phyloP scores from a whole-genome alignment of 805 yeast species.

The Pichia nakasei region DNA sequence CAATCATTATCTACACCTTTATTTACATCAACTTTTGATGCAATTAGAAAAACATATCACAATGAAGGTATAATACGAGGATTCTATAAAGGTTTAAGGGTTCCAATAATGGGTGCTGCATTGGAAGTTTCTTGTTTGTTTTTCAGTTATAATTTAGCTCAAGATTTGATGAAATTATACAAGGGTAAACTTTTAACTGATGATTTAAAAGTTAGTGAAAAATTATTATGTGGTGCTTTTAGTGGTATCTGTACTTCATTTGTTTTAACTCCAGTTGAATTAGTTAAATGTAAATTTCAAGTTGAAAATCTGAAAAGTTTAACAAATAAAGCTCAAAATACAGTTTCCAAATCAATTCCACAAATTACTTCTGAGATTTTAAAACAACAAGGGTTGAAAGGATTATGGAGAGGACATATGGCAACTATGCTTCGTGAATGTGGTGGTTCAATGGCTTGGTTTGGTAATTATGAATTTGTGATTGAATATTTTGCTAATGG shows the following conservation, averaged over 20 bases:
- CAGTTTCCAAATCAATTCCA: slow-evolving; percentile 21
- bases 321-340: slow-evolving; percentile 7
- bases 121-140: slow-evolving; percentile 79
- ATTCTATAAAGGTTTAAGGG: slow-evolving; percentile 68
- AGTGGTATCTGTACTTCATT: slow-evolving; percentile 80
- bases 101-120: slow-evolving; percentile 88
- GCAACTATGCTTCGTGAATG: slow-evolving; percentile 77
- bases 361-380: slow-evolving; percentile 36
- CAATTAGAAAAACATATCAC: slow-evolving; percentile 50
- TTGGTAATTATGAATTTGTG: slow-evolving; percentile 72
- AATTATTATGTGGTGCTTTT: slow-evolving; percentile 62
- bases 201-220: slow-evolving; percentile 20
- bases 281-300: slow-evolving; percentile 82
- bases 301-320: slow-evolving; percentile 39
- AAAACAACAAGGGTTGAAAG: slow-evolving; percentile 45
- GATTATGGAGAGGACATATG: slow-evolving; percentile 82
- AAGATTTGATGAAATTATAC: slow-evolving; percentile 27
- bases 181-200: slow-evolving; percentile 13
- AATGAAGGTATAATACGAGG: slow-evolving; percentile 67
- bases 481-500: slow-evolving; percentile 25
- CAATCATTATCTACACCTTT: slow-evolving; percentile 49
- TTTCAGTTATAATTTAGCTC: slow-evolving; percentile 47
- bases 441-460: slow-evolving; percentile 91
- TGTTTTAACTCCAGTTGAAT: slow-evolving; percentile 84
- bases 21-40: slow-evolving; percentile 53